These are phyloP conservation scores for Peronospora belbahrii DNA, from an alignment of 352 stramenopile species.

Conservation along the genomic window DNA sequence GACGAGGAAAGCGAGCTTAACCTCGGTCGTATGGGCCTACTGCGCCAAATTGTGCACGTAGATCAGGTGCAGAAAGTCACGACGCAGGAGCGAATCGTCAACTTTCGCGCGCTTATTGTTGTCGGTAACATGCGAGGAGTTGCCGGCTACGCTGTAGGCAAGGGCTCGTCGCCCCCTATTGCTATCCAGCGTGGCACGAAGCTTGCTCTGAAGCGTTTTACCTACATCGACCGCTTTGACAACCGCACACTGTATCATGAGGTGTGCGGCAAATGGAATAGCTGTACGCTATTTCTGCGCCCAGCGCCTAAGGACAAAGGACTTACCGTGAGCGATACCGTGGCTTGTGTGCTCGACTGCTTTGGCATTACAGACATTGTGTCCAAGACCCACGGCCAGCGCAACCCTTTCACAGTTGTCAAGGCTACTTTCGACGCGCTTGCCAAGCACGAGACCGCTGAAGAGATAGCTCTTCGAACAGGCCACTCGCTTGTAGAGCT, in stretches of 20 bases:
- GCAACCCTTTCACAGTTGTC: constrained; percentile 92
- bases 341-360: constrained; percentile 75
- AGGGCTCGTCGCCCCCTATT: constrained; percentile 80
- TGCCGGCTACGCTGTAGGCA: constrained; percentile 90
- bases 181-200: constrained; percentile 86
- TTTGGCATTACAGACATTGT: constrained; percentile 92
- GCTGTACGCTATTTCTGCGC: constrained; percentile 87
- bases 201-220: constrained; percentile 90
- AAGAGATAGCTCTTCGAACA: constrained; percentile 91
- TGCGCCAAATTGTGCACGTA: constrained; percentile 79
- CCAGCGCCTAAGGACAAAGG: constrained; percentile 66
- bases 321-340: constrained; percentile 71
- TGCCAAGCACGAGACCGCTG: constrained; percentile 89
- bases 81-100: constrained; percentile 87
- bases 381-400: constrained; percentile 89
- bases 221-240: constrained; percentile 92
- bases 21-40: constrained; percentile 52
- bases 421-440: constrained; percentile 93
- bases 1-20: constrained; percentile 59
- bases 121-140: constrained; percentile 91
- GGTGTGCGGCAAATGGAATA: constrained; percentile 93
- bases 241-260: constrained; percentile 88
- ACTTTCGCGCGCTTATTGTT: constrained; percentile 89
- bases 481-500: constrained; percentile 79
- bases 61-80: constrained; percentile 86